Evolutionary conservation across 495 filamentous ascomycete species (phyloP).

Genomic region (Penicillium parvum): DNA sequence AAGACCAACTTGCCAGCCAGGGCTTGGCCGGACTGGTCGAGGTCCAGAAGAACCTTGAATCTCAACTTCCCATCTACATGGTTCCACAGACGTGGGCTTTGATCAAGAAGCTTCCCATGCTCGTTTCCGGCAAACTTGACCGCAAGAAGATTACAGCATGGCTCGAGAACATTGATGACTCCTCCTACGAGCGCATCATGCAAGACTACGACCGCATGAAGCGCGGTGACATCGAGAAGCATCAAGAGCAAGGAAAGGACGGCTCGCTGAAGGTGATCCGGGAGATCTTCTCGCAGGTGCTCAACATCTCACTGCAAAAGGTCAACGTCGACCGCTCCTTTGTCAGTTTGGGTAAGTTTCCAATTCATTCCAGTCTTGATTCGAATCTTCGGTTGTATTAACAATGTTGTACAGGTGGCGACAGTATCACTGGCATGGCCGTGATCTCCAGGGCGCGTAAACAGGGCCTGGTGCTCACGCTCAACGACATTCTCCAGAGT

Average conservation of each 20-base stretch:
- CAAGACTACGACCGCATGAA: slow-evolving; percentile 33
- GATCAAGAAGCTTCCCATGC: slow-evolving; percentile 41
- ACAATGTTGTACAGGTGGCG: slow-evolving; percentile 35
- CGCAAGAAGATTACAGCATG: slow-evolving; percentile 42
- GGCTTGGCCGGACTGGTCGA: slow-evolving; percentile 29
- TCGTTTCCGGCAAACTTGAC: slow-evolving; percentile 49
- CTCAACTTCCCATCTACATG: slow-evolving; percentile 46
- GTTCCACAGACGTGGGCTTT: slow-evolving; percentile 44
- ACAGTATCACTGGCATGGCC: slow-evolving; percentile 43
- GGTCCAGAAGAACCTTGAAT: slow-evolving; percentile 35
- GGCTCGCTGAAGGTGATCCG: slow-evolving; percentile 26
- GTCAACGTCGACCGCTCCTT: slow-evolving; percentile 40
- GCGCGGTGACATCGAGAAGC: slow-evolving; percentile 23
- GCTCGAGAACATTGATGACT: slow-evolving; percentile 39
- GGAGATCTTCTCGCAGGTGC: slow-evolving; percentile 44
- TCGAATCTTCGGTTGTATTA: slow-evolving; percentile 16
- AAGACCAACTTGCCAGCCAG: slow-evolving; percentile 15
- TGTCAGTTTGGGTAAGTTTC: slow-evolving; percentile 37
- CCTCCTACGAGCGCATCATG: slow-evolving; percentile 36
- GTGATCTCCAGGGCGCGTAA: slow-evolving; percentile 39
- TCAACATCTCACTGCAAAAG: slow-evolving; percentile 41
- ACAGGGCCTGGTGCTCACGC: slow-evolving; percentile 31
- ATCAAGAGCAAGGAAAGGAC: slow-evolving; percentile 21
- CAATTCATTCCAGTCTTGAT: slow-evolving; percentile 1
- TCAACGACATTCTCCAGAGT: slow-evolving; percentile 36